Base-by-base conservation (phyloP, 2,329 filamentous ascomycete genomes). In the Sclerotinia sclerotiorum region DNA sequence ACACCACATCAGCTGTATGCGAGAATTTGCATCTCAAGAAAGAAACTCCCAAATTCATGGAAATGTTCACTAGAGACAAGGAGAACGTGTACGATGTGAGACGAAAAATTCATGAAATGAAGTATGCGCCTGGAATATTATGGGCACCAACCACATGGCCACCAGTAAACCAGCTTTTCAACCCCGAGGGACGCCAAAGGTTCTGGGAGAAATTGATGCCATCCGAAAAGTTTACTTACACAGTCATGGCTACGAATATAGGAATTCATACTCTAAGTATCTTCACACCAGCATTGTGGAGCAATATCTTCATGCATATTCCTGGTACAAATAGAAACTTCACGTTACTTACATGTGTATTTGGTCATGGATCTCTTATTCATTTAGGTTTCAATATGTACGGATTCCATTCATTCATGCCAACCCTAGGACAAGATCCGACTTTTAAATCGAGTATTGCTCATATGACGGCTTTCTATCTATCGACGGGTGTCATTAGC, bases 371-470 rank as follows among this genome's bases (percentile, higher is more conserved):
- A 1, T 54, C 49, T n/a, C 24, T 65, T 5, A 21, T 21, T 2
- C 62, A 65, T 24, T 24, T 65, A 27, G 62, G 62, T 5, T 55
- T 65, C 17, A 65, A 65, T 55, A 65, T 65, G 62, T 65, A 54
- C 21, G 62, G 32, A n/a, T 35, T 65, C 7, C 35, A 56, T 27
- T 65, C 62, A 2, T 65, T 65, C n/a, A 65, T 65, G 62, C 62
- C 62, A 7, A 27, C 51, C 2, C 21, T 65, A 29, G 62, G 62
- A 11, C 49, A 42, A n/a, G 48, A 54, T 11, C 35, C 35, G 1
- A 19, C 19, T 6, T 65, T 65, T 15, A 29, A 56, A 24, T 65
- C 49, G 17, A 65, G 62, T 32, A 56, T 56, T 44, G 32, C 62
- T 7, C 62, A 65, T 29, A 65, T 65, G 35, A 6, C 62, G 51